Evolutionary conservation across 192 early-diverging fungal species (phyloP).

Genomic region (Lobosporangium transversale): DNA sequence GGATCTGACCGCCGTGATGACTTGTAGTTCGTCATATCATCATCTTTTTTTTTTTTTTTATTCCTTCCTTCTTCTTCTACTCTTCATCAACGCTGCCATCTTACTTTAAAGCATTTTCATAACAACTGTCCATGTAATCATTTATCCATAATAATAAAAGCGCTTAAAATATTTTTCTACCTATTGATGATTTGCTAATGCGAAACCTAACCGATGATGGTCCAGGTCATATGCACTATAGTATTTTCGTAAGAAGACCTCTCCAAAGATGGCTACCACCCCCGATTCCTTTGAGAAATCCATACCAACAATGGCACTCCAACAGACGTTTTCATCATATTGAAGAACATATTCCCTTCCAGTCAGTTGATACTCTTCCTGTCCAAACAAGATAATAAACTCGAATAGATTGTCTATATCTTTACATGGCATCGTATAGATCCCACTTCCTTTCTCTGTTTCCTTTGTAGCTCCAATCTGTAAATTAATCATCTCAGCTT

Average conservation of each 20-base stretch:
- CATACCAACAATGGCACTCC: conserved; percentile 91
- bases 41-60: not conserved
- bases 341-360: conserved; percentile 62
- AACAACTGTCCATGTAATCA: too few species aligned
- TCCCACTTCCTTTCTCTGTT: conserved; percentile 77
- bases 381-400: conserved; percentile 81
- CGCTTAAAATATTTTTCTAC: not conserved
- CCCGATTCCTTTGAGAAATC: conserved; percentile 83
- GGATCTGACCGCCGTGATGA: conserved; percentile 6
- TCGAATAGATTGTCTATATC: conserved; percentile 73
- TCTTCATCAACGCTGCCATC: too few species aligned
- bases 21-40: not conserved
- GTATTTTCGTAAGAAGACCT: conserved; percentile 82
- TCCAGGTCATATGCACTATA: conserved; percentile 76
- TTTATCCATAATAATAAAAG: too few species aligned
- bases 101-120: too few species aligned
- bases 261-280: conserved; percentile 83
- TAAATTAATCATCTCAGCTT: conserved; percentile 89
- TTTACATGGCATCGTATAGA: conserved; percentile 84
- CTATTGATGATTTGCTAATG: conserved; percentile 13
- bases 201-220: conserved; percentile 73
- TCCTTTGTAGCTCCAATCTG: conserved; percentile 81
- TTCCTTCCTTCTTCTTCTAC: not conserved
- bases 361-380: conserved; percentile 71
- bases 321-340: conserved; percentile 49